A percentile compares a stretch with the other conserved stretches of the same genome.
Evolutionary conservation across 352 stramenopile genomes (phyloP).

Genomic region (Globisporangium polare): DNA sequence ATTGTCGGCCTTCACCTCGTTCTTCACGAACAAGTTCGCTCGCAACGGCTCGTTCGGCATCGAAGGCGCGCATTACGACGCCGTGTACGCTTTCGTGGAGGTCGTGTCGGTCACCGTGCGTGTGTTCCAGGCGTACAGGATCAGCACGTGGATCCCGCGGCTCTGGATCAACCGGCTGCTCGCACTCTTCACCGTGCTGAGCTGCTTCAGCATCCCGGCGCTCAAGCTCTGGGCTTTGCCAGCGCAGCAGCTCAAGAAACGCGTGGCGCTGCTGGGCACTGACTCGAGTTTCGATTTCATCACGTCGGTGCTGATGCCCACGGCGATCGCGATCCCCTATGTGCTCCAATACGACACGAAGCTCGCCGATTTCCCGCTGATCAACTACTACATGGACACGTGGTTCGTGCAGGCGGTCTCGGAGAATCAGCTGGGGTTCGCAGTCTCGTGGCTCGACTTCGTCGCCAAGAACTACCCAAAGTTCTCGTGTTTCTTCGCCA

Average conservation of each 20-base stretch:
- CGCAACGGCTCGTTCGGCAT: constrained; percentile 1
- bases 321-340: constrained; percentile 9
- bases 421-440: constrained; percentile 4
- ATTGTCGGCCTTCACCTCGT: background rate
- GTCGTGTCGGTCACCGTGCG: background rate
- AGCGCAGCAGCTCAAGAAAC: background rate
- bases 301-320: background rate
- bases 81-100: background rate
- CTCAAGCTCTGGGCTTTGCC: background rate
- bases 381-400: constrained; percentile 14
- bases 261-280: constrained; percentile 6
- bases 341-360: background rate
- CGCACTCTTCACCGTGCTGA: background rate
- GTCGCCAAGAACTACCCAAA: constrained; percentile 5
- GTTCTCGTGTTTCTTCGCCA: background rate
- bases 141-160: constrained; percentile 5
- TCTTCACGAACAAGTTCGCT: background rate
- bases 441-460: constrained; percentile 11
- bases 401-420: constrained; percentile 8
- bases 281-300: constrained; percentile 6
- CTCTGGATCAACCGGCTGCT: constrained; percentile 6
- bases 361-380: constrained; percentile 7
- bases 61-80: constrained; percentile 2
- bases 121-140: constrained; percentile 1
- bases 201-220: constrained; percentile 4